Evolutionary conservation across 1,284 basidiomycete species (phyloP).

Genomic region (Trichosporon coremiiforme): DNA sequence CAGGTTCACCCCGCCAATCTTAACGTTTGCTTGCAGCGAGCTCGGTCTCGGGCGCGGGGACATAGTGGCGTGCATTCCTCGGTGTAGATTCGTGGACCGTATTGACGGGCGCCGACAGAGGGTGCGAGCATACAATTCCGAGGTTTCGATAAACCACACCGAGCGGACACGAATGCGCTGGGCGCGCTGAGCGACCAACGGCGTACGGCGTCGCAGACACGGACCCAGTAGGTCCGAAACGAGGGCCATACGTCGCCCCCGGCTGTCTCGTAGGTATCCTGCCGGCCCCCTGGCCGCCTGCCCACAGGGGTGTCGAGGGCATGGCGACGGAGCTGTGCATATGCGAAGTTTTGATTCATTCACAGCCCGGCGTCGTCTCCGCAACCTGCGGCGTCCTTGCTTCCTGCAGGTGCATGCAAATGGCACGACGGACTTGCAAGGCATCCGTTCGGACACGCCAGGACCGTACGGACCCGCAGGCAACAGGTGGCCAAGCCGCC

Average conservation of each 20-base stretch:
- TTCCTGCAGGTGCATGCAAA: background rate
- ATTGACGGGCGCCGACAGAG: background rate
- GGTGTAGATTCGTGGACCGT: background rate
- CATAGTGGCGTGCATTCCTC: background rate
- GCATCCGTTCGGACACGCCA: background rate
- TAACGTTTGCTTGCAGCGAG: too few species aligned
- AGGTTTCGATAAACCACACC: background rate
- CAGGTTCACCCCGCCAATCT: too few species aligned
- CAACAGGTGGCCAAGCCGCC: background rate
- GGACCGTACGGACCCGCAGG: background rate
- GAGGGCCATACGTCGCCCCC: background rate
- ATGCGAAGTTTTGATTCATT: background rate
- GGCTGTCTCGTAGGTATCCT: background rate
- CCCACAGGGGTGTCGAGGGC: background rate
- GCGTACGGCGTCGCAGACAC: background rate
- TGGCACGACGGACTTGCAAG: background rate
- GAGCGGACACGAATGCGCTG: background rate
- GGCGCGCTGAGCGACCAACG: background rate
- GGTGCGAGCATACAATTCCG: background rate
- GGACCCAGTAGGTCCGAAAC: background rate
- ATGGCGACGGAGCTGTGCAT: background rate
- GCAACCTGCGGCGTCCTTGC: background rate
- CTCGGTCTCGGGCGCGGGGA: background rate
- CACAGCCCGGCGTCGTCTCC: conserved; percentile 2
- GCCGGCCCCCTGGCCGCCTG: background rate